Base-by-base conservation (phyloP, 176 grass and related monocot species). In the Oryza meridionalis region DNA sequence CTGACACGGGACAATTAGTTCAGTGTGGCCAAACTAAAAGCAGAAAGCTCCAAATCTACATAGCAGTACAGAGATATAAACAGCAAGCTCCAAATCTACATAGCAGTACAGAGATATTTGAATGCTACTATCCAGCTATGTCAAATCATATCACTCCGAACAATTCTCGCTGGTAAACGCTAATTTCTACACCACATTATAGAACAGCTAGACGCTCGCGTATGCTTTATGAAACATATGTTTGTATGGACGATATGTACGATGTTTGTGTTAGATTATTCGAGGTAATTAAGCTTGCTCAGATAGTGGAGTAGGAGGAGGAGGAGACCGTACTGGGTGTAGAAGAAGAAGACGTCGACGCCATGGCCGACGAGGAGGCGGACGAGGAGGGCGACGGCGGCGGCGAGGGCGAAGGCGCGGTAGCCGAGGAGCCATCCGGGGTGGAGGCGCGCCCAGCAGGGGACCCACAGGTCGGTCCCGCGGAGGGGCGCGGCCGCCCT, bases 361-460 rank as follows among this genome's bases (percentile, higher is more conserved):
- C 83, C 75, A 64, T 80, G 69, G 0, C n/a, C 7, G 33, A 66
- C 2, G 78, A 92, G 21, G 69, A 83, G 53, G 42, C 83, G 73
- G 43, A 13, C 42, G 51, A 92, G 86, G 19, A 92, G 86, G 19
- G 70, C 86, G 14, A 38, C 51, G 9, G 79, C 69, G 75, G 83
- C 83, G 27, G 80, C 74, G 74, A 92, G 83, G 27, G 86, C 90
- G 86, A 86, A 22, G 79, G 82, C 83, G 83, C 90, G 86, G 78
- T 83, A 92, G 46, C 75, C 69, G 68, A 92, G 86, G 68, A 92
- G 86, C 83, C 86, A 88, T 10, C 79, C 75, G 10, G 90, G 90
- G 79, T 92, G 90, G 69, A 92, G 82, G 2, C 83, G 69, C 6
- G 83, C 70, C 90, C 90, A 92, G 86, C 86, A 92, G 69, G 90